Evolutionary conservation across 2,329 filamentous ascomycete species (phyloP).

Genomic region (Fusarium sp.): DNA sequence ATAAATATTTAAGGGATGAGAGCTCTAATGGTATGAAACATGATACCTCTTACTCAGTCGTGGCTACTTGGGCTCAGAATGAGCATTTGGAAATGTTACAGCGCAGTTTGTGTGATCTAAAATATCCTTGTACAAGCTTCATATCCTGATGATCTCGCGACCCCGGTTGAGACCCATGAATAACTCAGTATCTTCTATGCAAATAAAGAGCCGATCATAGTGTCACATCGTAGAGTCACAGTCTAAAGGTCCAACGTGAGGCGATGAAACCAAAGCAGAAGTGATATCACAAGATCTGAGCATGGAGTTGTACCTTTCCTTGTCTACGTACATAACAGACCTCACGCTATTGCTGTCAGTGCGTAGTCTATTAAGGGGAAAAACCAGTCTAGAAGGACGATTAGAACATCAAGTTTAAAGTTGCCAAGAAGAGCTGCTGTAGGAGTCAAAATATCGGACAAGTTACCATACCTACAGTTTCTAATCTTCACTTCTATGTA

Average conservation of each 20-base stretch:
- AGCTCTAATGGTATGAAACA: not conserved
- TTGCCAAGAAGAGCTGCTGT: not conserved
- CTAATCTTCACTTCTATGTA: not conserved
- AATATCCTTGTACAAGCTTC: fast-evolving
- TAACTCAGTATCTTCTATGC: fast-evolving
- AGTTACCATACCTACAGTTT: not conserved
- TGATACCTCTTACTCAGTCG: fast-evolving
- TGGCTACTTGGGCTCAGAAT: not conserved
- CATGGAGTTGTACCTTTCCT: not conserved
- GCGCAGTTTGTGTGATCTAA: too few relatives aligned
- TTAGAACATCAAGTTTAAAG: not conserved
- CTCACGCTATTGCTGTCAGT: not conserved
- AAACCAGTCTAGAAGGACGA: not conserved
- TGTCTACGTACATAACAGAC: not conserved
- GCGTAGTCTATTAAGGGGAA: not conserved
- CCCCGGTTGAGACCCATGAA: too few relatives aligned
- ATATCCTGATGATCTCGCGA: too few relatives aligned
- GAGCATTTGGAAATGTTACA: fast-evolving
- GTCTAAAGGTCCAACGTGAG: not conserved
- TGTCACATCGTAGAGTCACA: not conserved
- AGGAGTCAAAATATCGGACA: too few relatives aligned
- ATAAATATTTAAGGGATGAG: not conserved
- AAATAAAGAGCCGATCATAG: fast-evolving
- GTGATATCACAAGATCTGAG: not conserved
- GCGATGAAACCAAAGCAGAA: not conserved